Evolutionary conservation across 2,329 filamentous ascomycete genomes (phyloP).

Genomic region (Mycogone perniciosa): DNA sequence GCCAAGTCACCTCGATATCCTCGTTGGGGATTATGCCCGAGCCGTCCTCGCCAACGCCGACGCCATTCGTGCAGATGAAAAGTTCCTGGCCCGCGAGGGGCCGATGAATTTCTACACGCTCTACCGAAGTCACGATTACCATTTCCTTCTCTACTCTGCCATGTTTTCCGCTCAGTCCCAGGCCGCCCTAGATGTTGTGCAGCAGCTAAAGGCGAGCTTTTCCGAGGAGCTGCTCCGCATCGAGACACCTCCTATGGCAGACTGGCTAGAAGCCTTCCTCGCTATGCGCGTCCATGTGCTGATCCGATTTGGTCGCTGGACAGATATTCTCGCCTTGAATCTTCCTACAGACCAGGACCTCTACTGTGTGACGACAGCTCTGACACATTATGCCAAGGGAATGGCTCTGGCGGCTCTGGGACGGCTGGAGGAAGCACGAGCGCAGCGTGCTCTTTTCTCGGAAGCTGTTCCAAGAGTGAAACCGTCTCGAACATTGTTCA

Average conservation of each 20-base stretch:
- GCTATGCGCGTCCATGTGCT: slow-evolving; percentile 62
- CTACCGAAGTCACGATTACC: slow-evolving; percentile 68
- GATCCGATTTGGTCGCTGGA: slow-evolving; percentile 68
- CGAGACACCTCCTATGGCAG: slow-evolving; percentile 66
- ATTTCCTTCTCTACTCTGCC: slow-evolving; percentile 69
- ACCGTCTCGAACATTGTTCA: slow-evolving; percentile 46
- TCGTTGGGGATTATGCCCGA: slow-evolving; percentile 63
- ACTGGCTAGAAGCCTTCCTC: slow-evolving; percentile 69
- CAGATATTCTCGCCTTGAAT: slow-evolving; percentile 52
- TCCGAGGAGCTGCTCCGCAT: slow-evolving; percentile 58
- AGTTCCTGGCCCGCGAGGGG: slow-evolving; percentile 53
- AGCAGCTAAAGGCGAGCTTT: slow-evolving; percentile 53
- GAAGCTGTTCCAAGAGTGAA: slow-evolving; percentile 48
- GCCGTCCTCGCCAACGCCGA: slow-evolving; percentile 61
- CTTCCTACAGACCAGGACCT: slow-evolving; percentile 53
- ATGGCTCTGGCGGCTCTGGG: slow-evolving; percentile 58
- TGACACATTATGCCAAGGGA: slow-evolving; percentile 61
- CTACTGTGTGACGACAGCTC: slow-evolving; percentile 64
- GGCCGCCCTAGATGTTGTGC: slow-evolving; percentile 55
- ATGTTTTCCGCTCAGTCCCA: slow-evolving; percentile 66
- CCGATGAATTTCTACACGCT: slow-evolving; percentile 68
- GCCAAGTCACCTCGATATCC: slow-evolving; percentile 70
- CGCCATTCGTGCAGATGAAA: slow-evolving; percentile 62
- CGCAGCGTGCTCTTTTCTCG: slow-evolving; percentile 45
- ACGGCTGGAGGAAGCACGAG: slow-evolving; percentile 47